These are phyloP conservation scores for Rosa chinensis DNA, from an alignment of 306 rosid species.

Conservation along the genomic window DNA sequence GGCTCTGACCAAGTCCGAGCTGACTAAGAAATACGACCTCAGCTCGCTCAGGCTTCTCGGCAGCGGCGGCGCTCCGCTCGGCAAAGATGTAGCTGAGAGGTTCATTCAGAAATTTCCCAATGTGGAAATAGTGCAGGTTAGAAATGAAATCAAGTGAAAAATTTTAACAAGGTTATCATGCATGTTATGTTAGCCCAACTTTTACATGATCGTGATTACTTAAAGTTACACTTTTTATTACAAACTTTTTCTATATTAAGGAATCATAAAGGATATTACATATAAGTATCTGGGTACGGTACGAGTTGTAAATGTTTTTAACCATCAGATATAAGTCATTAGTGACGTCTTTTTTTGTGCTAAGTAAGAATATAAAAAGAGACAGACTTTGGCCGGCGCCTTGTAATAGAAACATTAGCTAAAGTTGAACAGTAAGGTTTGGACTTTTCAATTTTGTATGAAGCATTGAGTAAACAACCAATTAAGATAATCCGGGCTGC, in stretches of 20 bases:
- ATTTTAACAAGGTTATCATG: background rate
- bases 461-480: background rate
- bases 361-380: too few relatives aligned
- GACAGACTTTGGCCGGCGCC: too few relatives aligned
- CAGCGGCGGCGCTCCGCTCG: constrained; percentile 84
- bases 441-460: background rate
- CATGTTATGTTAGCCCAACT: background rate
- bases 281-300: too few relatives aligned
- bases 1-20: constrained; percentile 67
- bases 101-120: constrained; percentile 54
- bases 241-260: too few relatives aligned
- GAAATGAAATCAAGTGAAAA: background rate
- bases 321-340: too few relatives aligned
- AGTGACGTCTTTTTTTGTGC: too few relatives aligned
- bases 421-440: background rate
- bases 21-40: constrained; percentile 52
- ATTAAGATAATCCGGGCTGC: background rate
- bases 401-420: background rate
- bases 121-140: constrained; percentile 57
- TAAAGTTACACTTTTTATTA: background rate
- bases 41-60: constrained; percentile 56
- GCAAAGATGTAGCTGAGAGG: constrained; percentile 45
- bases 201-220: background rate
- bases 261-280: too few relatives aligned
- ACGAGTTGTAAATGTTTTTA: too few relatives aligned